Conservation (phyloP, 164 flowering plant genomes). For the Hamamelis virginiana region DNA sequence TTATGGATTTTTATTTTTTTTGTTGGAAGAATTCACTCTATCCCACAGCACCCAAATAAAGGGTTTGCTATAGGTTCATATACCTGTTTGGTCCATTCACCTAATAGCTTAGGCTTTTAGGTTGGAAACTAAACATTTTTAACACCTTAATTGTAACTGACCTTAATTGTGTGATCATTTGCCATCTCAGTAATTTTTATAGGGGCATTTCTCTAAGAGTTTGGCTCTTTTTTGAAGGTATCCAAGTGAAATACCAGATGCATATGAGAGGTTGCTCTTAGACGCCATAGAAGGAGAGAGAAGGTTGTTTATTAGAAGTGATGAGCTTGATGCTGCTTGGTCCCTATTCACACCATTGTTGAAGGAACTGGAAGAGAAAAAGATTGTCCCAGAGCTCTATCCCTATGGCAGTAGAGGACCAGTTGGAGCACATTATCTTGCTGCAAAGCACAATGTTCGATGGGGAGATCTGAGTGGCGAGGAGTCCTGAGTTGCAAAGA, state of each 20-base stretch:
- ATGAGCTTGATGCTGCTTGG: conserved; percentile 96
- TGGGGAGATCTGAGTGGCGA: conserved; percentile 75
- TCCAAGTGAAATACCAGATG: conserved; percentile 70
- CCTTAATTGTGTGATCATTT: neutral
- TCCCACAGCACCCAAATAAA: no score
- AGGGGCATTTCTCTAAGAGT: neutral
- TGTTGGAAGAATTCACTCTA: no score
- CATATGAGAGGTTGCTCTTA: conserved; percentile 78
- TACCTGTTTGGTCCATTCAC: no score
- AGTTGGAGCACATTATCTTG: conserved; percentile 80
- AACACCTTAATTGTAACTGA: no score
- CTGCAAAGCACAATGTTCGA: conserved; percentile 72
- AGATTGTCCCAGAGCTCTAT: conserved; percentile 70
- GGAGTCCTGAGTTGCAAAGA: conserved; percentile 11
- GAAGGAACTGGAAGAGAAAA: conserved; percentile 74
- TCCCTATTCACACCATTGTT: conserved; percentile 73
- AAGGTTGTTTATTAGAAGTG: conserved; percentile 83
- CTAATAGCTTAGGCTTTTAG: no score
- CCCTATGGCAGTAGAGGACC: conserved; percentile 90
- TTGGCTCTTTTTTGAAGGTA: conserved; percentile 43
- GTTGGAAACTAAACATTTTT: no score
- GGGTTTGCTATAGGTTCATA: no score
- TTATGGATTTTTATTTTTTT: no score
- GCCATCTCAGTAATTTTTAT: neutral
- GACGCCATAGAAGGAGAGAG: conserved; percentile 91